phyloP scores from a whole-genome alignment of 441 rosid species.

The Syzygium malaccense region DNA sequence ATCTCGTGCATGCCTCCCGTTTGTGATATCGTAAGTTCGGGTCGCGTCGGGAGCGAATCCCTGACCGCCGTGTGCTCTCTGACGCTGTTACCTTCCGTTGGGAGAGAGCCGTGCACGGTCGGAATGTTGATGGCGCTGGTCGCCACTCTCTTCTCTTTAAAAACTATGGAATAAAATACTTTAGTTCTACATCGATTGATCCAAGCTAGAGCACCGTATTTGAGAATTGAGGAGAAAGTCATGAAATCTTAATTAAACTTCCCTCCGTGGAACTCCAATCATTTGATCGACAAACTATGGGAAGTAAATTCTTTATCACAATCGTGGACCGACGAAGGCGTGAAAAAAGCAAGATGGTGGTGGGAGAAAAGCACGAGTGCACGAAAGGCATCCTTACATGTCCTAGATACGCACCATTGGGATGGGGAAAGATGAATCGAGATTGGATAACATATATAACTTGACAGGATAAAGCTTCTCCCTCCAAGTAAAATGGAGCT shows the following conservation, averaged over 20 bases:
- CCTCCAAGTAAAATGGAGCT: not conserved
- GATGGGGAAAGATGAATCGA: not conserved
- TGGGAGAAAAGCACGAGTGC: not conserved
- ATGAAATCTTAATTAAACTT: not conserved
- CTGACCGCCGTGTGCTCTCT: accelerated
- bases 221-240: not conserved
- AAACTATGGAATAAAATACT: not conserved
- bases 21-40: not conserved
- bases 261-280: not conserved
- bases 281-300: not conserved
- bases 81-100: not conserved
- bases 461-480: not conserved
- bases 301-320: not conserved
- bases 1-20: not conserved
- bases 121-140: not conserved
- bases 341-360: not conserved
- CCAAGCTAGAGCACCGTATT: not conserved
- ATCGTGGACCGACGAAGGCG: not conserved
- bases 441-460: not conserved
- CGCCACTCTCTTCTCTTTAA: not conserved
- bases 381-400: not conserved
- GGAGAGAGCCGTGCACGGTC: not conserved
- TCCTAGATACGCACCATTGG: not conserved
- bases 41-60: not conserved
- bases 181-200: not conserved